Percentiles rank a stretch among this genome's conserved stretches.
These are phyloP conservation scores for Lagenidium giganteum DNA, from an alignment of 352 stramenopile species.

Conservation along the genomic window DNA sequence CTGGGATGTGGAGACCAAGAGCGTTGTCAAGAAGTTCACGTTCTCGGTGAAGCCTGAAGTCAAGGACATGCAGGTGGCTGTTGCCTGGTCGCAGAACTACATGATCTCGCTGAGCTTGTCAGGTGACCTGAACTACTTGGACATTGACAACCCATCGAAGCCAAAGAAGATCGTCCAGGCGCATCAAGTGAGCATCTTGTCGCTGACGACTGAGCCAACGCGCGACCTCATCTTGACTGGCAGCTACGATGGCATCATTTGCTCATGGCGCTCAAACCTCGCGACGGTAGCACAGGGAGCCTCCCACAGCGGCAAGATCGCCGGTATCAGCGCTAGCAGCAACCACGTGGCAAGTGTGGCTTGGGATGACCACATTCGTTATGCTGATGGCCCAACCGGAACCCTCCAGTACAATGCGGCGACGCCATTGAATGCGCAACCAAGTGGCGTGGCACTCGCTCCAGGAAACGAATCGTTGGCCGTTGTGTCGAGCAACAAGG, in stretches of 20 bases:
- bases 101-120: constrained; percentile 80
- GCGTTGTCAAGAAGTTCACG: constrained; percentile 79
- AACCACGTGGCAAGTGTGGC: constrained; percentile 76
- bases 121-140: constrained; percentile 81
- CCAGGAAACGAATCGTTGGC: constrained; percentile 39
- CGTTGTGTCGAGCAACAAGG: constrained; percentile 77
- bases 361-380: constrained; percentile 91
- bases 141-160: constrained; percentile 53
- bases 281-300: constrained; percentile 32
- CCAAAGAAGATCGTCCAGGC: constrained; percentile 84
- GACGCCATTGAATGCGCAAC: constrained; percentile 60
- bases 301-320: constrained; percentile 75
- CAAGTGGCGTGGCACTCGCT: constrained; percentile 56
- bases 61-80: constrained; percentile 80
- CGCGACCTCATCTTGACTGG: constrained; percentile 86
- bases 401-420: constrained; percentile 55
- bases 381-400: constrained; percentile 51
- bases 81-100: constrained; percentile 70
- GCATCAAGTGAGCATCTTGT: constrained; percentile 89
- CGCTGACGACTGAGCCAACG: constrained; percentile 72
- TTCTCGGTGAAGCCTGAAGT: constrained; percentile 64
- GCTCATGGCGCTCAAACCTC: constrained; percentile 79
- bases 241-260: constrained; percentile 93
- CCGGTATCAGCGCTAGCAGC: constrained; percentile 61
- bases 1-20: constrained; percentile 77